A percentile compares a stretch with the other conserved stretches of the same genome.
phyloP scores from a whole-genome alignment of 257 asterid species.

The Solanum pinnatisectum region DNA sequence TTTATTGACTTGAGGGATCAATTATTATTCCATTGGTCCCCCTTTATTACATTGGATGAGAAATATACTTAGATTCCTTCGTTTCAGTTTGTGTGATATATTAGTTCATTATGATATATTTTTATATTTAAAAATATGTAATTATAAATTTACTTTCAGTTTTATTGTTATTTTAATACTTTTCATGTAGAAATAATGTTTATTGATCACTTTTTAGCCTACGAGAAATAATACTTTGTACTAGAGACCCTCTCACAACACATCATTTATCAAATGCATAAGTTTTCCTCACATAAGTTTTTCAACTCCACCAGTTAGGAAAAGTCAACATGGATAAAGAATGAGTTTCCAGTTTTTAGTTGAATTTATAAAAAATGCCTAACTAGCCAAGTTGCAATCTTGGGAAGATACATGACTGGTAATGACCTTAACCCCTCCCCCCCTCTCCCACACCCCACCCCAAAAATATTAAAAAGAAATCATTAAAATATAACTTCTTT shows the following conservation, averaged over 20 bases:
- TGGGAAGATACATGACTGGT: background rate
- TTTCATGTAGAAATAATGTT: background rate
- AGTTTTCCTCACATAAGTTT: background rate
- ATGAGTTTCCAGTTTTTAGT: background rate
- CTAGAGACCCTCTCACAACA: background rate
- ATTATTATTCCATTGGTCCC: background rate
- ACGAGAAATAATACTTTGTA: background rate
- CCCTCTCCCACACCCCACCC: no score
- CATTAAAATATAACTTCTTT: background rate
- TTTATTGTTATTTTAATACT: background rate
- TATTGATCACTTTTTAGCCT: rapidly evolving
- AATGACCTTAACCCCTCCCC: background rate
- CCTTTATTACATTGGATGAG: background rate
- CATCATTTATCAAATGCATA: background rate
- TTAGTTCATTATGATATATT: background rate
- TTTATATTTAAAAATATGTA: background rate
- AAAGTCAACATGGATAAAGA: background rate
- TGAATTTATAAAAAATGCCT: background rate
- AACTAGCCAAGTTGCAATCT: background rate
- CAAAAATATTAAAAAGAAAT: background rate
- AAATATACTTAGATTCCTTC: background rate
- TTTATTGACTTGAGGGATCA: background rate
- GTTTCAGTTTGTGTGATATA: background rate
- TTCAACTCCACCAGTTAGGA: background rate
- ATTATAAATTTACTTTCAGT: background rate